Base-by-base conservation (phyloP, 2,329 filamentous ascomycete species). In the Xylaria sp. region DNA sequence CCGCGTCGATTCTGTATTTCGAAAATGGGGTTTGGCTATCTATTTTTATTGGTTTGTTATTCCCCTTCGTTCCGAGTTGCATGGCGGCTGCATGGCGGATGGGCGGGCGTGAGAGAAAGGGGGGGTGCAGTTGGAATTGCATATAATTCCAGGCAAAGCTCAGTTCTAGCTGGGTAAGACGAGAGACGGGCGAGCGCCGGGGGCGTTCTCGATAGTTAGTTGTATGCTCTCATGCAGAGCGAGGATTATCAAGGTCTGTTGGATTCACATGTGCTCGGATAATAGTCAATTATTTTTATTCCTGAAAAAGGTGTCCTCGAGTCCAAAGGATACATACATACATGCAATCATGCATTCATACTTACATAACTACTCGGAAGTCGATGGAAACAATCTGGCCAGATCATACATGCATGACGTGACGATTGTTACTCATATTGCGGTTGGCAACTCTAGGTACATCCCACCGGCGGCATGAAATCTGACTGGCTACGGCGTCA, bases 21-120 rank as follows among this genome's bases (percentile, higher is more conserved):
- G 50, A 65, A 62, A 63, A 49, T 60, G 54, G n/a, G 63, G 56
- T 25, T 55, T 64, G 63, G 63, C 47, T 58, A 27, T 66, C 29
- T 68, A 63, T 47, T 66, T 51, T 53, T 33, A 68, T 68, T 66
- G 59, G 59, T 31, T 62, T 62, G 25, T 31, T 59, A 27, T 54
- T 39, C 29, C 55, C 20, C 53, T 38, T 64, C 63, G 60, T 64
- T 62, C 63, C 64, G 63, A 69, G 64, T 64, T 64, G 64, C 63
- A 69, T 69, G 53, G 64, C 60, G 60, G 63, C 60, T 69, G 67
- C 67, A 69, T 64, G 63, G 53, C 56, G 49, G 51, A 33, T 49
- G 63, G 45, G 31, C 25, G 60, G n/a, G 36, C 51, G 53, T 47
- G 55, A n/a, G 42, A 53, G n/a, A 45, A 58, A 44, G 53, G 45